Base-by-base conservation (phyloP, 1,284 basidiomycete species). In the Boletus chippewaensis region DNA sequence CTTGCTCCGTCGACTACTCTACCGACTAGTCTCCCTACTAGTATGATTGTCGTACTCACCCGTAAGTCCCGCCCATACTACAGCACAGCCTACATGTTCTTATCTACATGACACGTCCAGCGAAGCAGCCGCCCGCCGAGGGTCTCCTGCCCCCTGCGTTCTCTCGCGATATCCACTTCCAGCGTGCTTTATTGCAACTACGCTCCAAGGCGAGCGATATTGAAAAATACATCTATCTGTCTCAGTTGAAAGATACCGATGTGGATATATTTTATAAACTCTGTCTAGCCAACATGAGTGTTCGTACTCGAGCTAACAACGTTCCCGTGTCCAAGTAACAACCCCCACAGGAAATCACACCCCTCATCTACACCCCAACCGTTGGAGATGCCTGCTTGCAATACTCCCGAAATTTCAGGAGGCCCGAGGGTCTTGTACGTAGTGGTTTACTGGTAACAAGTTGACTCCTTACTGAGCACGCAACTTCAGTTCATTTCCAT, bases 321-420 rank as follows among this genome's bases (percentile, higher is more conserved):
- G 5, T 41, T 20, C 12, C 9, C 20, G 15, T 18, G 9, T 40
- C 4, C 16, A 47, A 11, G 51, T 18, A 9, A 39, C 15, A 11
- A 31, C 42, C 26, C 16, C 22, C 9, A 2, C 54, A 75, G 70
- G 85, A 90, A 68, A 75, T 89, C 56, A 87, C 90, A 20, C 86
- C 92, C 40, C 74, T 95, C 57, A 91, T 95, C 56, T 96, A 96
- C 70, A 96, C 95, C 0, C 94, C 94, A 0, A 84, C 83, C 38
- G 92, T 97, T 40, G 95, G 94, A 38, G 90, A 94, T 63, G 92
- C 91, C 1, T 95, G 91, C 69, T 71, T 91, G 58, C 85, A 91
- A 62, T 91, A 83, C 71, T 87, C 84, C 11, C 80, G 86, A 57
- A 92, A 87, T 61, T 95, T 86, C 70, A 76, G 87, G 53, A 79